A percentile compares a stretch with the other conserved stretches of the same genome.
Evolutionary conservation across 257 asterid genomes (phyloP).

Genomic region (Gardenia jasminoides): DNA sequence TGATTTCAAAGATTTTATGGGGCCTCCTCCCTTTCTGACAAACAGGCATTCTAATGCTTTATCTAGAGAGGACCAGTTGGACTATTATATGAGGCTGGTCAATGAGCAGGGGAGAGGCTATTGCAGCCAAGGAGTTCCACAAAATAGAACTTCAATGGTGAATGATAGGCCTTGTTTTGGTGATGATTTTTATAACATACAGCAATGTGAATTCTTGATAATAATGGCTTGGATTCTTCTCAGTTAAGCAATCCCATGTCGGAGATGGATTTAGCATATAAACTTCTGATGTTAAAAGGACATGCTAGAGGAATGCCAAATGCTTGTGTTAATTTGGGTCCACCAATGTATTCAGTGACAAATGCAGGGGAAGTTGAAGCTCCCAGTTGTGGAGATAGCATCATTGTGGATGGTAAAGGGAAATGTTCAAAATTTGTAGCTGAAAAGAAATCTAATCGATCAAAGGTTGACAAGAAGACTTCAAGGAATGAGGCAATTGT

Average conservation of each 20-base stretch:
- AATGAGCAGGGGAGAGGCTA: conserved; percentile 16
- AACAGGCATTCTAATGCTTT: background rate
- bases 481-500: conserved; percentile 12
- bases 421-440: conserved; percentile 18
- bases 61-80: background rate
- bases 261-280: conserved; percentile 18
- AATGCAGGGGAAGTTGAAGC: conserved; percentile 10
- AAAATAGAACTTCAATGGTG: conserved; percentile 17
- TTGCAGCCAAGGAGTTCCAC: background rate
- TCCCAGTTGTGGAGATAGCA: conserved; percentile 18
- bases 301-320: conserved; percentile 9
- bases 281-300: conserved; percentile 4
- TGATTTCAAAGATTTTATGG: conserved; percentile 18
- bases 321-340: conserved; percentile 4
- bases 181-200: conserved; percentile 7
- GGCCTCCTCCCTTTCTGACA: conserved; percentile 6
- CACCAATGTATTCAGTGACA: conserved; percentile 9
- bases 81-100: conserved; percentile 3
- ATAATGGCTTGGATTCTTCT: conserved; percentile 17
- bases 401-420: conserved; percentile 16
- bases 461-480: conserved; percentile 26
- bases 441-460: conserved; percentile 20
- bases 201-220: conserved; percentile 6
- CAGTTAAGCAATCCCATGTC: conserved; percentile 15
- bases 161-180: conserved; percentile 15